phyloP scores from a whole-genome alignment of 768 basidiomycete genomes.

The Lactarius quietus region DNA sequence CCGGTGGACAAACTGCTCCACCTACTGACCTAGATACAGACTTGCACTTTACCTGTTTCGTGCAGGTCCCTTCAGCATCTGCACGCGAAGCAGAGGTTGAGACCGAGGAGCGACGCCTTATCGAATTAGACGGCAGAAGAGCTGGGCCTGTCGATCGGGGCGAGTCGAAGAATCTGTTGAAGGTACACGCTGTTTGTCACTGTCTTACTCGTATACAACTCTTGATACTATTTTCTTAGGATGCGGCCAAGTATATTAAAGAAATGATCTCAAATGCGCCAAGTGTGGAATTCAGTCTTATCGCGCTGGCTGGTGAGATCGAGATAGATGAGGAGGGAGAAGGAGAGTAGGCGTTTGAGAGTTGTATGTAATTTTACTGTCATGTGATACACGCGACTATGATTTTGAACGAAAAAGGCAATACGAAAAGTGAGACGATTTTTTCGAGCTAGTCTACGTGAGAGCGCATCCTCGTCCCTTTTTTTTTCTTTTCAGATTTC shows the following conservation, averaged over 20 bases:
- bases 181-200: constrained; percentile 35
- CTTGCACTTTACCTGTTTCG: constrained; percentile 86
- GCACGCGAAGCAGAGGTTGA: constrained; percentile 32
- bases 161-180: constrained; percentile 52
- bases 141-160: constrained; percentile 80
- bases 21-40: constrained; percentile 64
- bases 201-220: constrained; percentile 2
- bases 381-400: neutral
- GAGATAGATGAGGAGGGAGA: too few species aligned
- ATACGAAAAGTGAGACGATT: neutral
- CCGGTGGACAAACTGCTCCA: constrained; percentile 63
- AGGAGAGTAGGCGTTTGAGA: neutral
- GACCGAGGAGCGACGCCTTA: constrained; percentile 42
- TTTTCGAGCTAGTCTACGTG: neutral
- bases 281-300: constrained; percentile 63
- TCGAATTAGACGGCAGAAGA: constrained; percentile 84
- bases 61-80: constrained; percentile 54
- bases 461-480: neutral
- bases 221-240: constrained; percentile 38
- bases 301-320: constrained; percentile 44
- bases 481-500: too few species aligned
- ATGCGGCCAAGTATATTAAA: constrained; percentile 61
- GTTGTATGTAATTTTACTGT: neutral
- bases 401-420: neutral
- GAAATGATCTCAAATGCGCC: constrained; percentile 51